Conservation (phyloP, 129 eudicot genomes). For the Chrysanthemum seticuspe region DNA sequence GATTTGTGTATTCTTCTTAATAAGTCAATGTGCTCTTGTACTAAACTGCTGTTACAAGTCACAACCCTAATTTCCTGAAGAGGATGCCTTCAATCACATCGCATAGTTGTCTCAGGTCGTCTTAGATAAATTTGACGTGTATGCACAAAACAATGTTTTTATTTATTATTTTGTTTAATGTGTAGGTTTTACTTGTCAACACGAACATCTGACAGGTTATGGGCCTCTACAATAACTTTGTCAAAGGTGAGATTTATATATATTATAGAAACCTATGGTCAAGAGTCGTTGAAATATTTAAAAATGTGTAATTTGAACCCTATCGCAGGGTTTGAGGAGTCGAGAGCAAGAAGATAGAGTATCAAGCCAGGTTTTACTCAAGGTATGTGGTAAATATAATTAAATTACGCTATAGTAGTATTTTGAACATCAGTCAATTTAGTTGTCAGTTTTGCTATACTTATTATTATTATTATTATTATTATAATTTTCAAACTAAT, state of each 20-base stretch:
- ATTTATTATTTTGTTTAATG: conserved; percentile 21
- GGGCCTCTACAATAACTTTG: conserved; percentile 69
- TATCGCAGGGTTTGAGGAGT: conserved; percentile 69
- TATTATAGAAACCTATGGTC: not conserved
- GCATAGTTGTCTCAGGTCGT: too few species aligned
- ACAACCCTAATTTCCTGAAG: too few species aligned
- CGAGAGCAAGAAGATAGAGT: conserved; percentile 94
- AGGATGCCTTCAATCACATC: too few species aligned
- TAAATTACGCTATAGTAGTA: not conserved
- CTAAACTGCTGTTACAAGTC: too few species aligned
- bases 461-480: not conserved
- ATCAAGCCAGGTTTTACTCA: conserved; percentile 79
- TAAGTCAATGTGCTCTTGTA: too few species aligned
- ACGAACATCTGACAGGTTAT: conserved; percentile 68
- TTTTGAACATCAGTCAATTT: not conserved
- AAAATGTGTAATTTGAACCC: conserved; percentile 8
- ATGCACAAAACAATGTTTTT: not conserved
- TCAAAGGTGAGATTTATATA: conserved; percentile 50
- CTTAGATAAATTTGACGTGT: too few species aligned
- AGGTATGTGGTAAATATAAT: conserved; percentile 45
- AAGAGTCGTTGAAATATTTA: conserved; percentile 2
- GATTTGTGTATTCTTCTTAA: too few species aligned
- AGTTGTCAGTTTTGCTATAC: not conserved
- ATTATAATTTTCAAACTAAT: not conserved
- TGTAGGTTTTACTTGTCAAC: conserved; percentile 91